These are phyloP conservation scores for Crassisporium funariophilum DNA, from an alignment of 768 basidiomycete genomes.

Conservation along the genomic window DNA sequence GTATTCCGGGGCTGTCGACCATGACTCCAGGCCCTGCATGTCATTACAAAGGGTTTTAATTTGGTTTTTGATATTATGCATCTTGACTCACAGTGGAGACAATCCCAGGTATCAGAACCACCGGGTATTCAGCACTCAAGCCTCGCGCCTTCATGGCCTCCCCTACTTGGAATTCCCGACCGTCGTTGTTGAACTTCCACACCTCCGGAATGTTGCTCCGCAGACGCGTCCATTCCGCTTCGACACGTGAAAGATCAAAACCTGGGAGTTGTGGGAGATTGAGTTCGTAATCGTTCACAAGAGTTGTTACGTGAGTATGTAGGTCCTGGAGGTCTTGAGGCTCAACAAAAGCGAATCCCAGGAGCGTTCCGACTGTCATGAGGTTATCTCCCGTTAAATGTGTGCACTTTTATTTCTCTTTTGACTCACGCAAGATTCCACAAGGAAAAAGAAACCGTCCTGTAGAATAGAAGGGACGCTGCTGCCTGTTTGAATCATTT, in stretches of 20 bases:
- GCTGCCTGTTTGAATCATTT: not conserved
- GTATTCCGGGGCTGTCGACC: conserved; percentile 87
- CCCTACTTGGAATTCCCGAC: conserved; percentile 79
- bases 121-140: conserved; percentile 70
- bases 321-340: conserved; percentile 68
- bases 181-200: conserved; percentile 81
- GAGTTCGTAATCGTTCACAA: conserved; percentile 74
- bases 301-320: conserved; percentile 63
- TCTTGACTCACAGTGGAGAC: conserved; percentile 71
- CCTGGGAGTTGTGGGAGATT: conserved; percentile 63
- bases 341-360: conserved; percentile 68
- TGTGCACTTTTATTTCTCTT: not conserved
- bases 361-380: conserved; percentile 58
- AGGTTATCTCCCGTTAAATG: not conserved
- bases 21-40: conserved; percentile 80
- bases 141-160: conserved; percentile 66
- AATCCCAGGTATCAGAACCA: conserved; percentile 88
- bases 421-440: conserved; percentile 56
- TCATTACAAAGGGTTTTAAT: not conserved
- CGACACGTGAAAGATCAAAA: conserved; percentile 68
- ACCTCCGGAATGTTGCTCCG: conserved; percentile 73
- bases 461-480: conserved; percentile 31
- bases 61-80: not conserved
- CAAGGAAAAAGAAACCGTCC: conserved; percentile 71
- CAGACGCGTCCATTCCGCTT: conserved; percentile 70